Evolutionary conservation across 2,329 filamentous ascomycete genomes (phyloP).

Genomic region (Monosporascus sp.): DNA sequence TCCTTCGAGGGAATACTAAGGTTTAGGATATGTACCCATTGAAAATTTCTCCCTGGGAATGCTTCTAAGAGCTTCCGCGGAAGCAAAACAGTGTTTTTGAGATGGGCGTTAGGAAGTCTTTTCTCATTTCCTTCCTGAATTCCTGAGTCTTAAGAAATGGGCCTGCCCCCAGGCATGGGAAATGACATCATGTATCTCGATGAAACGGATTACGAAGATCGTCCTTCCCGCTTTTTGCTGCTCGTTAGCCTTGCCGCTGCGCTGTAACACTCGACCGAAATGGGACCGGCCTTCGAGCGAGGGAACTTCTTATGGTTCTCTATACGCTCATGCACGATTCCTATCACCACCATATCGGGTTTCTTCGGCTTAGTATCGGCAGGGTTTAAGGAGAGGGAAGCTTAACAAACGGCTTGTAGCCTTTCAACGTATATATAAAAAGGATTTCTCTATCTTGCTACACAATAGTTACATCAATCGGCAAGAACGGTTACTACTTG

Average conservation of each 20-base stretch:
- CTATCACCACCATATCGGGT: background rate
- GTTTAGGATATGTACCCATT: background rate
- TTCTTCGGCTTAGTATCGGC: no score
- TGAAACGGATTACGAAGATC: background rate
- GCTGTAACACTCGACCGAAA: no score
- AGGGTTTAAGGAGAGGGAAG: no score
- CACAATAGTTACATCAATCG: no score
- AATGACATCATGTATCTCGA: background rate
- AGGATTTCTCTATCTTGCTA: no score
- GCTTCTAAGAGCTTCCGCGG: background rate
- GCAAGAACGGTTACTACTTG: no score
- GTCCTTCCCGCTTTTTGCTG: background rate
- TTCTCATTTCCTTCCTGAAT: background rate
- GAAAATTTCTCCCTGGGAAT: background rate
- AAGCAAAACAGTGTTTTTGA: background rate
- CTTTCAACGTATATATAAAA: no score
- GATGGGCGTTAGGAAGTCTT: background rate
- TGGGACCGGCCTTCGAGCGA: no score
- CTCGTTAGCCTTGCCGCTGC: no score
- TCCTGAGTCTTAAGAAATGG: background rate
- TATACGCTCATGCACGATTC: background rate
- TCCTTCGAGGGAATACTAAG: background rate
- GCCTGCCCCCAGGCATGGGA: background rate
- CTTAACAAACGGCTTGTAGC: no score
- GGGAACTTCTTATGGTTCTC: background rate